Evolutionary conservation across 352 stramenopile species (phyloP).

Genomic region (Halophytophthora batemanensis): DNA sequence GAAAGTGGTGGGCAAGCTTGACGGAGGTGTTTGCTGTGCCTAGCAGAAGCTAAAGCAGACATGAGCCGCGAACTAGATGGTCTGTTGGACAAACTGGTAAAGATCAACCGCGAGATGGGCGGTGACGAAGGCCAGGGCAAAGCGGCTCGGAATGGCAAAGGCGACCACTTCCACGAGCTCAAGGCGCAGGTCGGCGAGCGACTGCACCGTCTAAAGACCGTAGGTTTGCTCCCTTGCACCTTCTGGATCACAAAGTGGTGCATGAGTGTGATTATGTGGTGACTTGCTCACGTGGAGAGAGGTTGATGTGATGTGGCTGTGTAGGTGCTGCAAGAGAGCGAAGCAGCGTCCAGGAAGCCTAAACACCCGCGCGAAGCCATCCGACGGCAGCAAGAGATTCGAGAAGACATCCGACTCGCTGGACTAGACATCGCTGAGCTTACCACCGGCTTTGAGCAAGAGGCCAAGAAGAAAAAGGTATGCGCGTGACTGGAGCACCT

Average conservation of each 20-base stretch:
- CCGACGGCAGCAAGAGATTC: constrained; percentile 71
- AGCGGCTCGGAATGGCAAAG: constrained; percentile 51
- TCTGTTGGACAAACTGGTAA: constrained; percentile 64
- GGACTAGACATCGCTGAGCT: constrained; percentile 75
- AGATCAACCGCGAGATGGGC: constrained; percentile 81
- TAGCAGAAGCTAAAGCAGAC: constrained; percentile 2
- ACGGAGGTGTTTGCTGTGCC: constrained; percentile 12
- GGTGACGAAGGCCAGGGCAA: constrained; percentile 70
- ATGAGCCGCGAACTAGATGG: constrained; percentile 82
- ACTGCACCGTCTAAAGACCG: constrained; percentile 74
- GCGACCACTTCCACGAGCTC: constrained; percentile 78
- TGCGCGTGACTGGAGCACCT: not conserved
- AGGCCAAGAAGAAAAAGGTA: constrained; percentile 85
- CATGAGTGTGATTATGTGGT: not conserved
- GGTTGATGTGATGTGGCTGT: constrained; percentile 1
- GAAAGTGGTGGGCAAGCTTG: constrained; percentile 26
- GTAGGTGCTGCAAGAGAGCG: constrained; percentile 74
- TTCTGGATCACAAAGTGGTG: not conserved
- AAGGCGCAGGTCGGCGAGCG: constrained; percentile 77
- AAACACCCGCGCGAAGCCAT: constrained; percentile 83
- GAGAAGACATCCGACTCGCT: constrained; percentile 75
- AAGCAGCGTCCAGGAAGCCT: constrained; percentile 54
- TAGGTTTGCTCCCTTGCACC: constrained; percentile 14
- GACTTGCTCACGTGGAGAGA: constrained; percentile 1
- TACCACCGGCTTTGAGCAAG: constrained; percentile 60